Evolutionary conservation across 163 green algal genomes (phyloP).

Genomic region (Prototheca wickerhamii): DNA sequence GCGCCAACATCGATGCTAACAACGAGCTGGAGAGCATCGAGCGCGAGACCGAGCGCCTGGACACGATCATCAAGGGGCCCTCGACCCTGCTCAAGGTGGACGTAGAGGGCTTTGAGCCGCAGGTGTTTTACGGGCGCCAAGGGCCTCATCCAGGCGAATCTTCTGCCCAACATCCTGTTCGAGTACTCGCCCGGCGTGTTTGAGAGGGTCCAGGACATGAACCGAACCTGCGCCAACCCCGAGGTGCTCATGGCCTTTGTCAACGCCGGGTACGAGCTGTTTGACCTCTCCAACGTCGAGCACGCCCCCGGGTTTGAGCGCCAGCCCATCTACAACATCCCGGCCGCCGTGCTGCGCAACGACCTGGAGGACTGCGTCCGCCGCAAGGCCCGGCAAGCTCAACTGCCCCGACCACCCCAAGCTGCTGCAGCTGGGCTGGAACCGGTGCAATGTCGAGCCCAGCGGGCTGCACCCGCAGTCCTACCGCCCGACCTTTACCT

Average conservation of each 20-base stretch:
- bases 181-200: slow-evolving; percentile 54
- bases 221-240: background rate
- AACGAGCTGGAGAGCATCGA: slow-evolving; percentile 24
- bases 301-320: background rate
- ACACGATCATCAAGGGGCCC: slow-evolving; percentile 43
- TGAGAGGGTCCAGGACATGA: background rate
- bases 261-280: background rate
- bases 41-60: slow-evolving; percentile 35
- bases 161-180: slow-evolving; percentile 41
- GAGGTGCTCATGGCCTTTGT: background rate
- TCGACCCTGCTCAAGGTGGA: slow-evolving; percentile 60
- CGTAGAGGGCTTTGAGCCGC: slow-evolving; percentile 69
- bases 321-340: background rate
- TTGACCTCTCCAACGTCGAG: background rate
- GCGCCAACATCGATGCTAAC: slow-evolving; percentile 68
- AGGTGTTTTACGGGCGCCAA: slow-evolving; percentile 29
- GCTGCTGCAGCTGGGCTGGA: background rate
- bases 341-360: background rate
- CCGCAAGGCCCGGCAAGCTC: background rate
- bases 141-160: slow-evolving; percentile 9
- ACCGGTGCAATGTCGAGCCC: slow-evolving; percentile 29
- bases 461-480: slow-evolving; percentile 41
- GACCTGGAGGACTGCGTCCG: background rate
- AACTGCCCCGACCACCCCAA: background rate
- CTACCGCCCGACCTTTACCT: slow-evolving; percentile 38